These are phyloP conservation scores for Diversispora eburnea DNA, from an alignment of 192 early-diverging fungal genomes.

Conservation along the genomic window DNA sequence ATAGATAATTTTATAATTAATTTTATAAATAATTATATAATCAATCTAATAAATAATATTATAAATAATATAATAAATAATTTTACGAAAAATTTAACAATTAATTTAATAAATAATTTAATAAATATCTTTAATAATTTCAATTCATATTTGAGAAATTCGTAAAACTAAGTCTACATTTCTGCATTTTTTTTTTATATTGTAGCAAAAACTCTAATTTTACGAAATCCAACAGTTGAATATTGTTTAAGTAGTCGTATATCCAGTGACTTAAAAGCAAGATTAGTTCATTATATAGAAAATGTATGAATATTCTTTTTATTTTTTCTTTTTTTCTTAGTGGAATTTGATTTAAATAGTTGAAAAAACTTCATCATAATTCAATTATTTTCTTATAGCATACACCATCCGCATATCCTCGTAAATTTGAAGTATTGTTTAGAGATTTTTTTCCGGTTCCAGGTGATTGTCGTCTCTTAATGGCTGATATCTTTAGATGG, in stretches of 20 bases:
- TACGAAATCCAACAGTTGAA: background rate
- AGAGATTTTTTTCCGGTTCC: background rate
- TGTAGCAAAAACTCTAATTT: background rate
- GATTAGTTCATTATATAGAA: background rate
- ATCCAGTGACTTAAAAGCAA: background rate
- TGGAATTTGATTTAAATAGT: background rate
- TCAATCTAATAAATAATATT: too few relatives aligned
- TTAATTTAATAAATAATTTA: too few relatives aligned
- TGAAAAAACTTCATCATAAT: background rate
- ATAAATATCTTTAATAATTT: too few relatives aligned
- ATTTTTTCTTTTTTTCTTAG: background rate
- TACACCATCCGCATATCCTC: background rate
- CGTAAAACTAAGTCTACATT: too few relatives aligned
- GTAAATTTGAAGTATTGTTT: background rate
- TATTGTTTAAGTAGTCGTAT: constrained; percentile 13
- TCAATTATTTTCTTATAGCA: background rate
- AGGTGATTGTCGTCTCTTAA: background rate
- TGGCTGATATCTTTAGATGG: constrained; percentile 15
- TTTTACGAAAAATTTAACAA: too few relatives aligned
- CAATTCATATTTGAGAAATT: too few relatives aligned
- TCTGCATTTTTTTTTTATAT: background rate
- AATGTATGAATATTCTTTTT: background rate
- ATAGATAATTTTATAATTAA: too few relatives aligned
- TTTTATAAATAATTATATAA: too few relatives aligned
- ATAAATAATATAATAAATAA: too few relatives aligned